Base-by-base conservation (phyloP, 805 yeast genomes). In the Danielozyma ontarioensis region DNA sequence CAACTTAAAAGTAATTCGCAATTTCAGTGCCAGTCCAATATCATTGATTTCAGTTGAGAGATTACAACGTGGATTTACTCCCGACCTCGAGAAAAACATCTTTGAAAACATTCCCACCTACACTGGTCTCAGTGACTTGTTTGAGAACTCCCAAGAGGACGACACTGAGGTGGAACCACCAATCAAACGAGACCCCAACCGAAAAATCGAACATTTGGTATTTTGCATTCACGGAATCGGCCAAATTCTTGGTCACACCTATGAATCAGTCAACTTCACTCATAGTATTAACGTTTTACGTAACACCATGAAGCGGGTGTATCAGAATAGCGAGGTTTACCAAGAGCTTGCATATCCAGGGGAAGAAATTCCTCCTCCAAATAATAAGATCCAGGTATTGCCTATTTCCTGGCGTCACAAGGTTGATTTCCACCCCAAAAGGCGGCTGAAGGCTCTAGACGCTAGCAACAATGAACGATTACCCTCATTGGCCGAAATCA, bases 151-250 rank as follows among this genome's bases (percentile, higher is more conserved):
- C n/a, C n/a, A n/a, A n/a, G 70, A 64, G 32, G 53, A 19, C 6
- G 22, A 19, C 22, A 6, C 22, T 6, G 55, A 50, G 44, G 25
- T 48, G 43, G 29, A 44, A 41, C 25, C 15, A 40, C 4, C 41
- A 45, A 13, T n/a, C 5, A 10, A 10, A 33, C 22, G 28, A 46
- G 13, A 23, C 35, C 27, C 26, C 28, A 17, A 21, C 40, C 45
- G 70, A 32, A 59, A 67, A 21, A 56, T 78, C 18, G 76, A 79
- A 23, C 86, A 80, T 49, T 61, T 90, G 41, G 76, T 89, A 2
- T 64, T 90, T n/a, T 87, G 96, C 51, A 75, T 90, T 18, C 98
- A 90, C 61, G 98, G 98, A 0, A 85, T 90, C 39, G 98, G 97
- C 2, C 98, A 90, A 57, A 75, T 80, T 13, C 62, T 93, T 32